Evolutionary conservation across 140 eudicot species (phyloP), one percentile per base, ranked within the genome.

Genomic region (Ambrosia hybrid): DNA sequence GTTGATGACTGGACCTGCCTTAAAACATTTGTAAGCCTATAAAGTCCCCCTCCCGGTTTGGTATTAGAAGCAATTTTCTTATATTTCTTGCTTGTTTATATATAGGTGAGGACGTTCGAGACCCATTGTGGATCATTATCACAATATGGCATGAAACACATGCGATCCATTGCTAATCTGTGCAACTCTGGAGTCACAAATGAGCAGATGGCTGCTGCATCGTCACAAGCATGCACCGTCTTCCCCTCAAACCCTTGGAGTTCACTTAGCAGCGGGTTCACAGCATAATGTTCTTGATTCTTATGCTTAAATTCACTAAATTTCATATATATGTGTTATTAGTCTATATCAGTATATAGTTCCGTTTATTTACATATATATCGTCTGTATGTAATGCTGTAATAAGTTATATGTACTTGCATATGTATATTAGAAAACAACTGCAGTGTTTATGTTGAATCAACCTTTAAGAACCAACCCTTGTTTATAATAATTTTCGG

Each of bases 1-100:
- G 93, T 85, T 70, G 96, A 93, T 75, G 97, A 93, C 81, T 93
- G 98, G 97, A 51, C 72, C 56, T 87, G 98, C 81, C 90, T 92
- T 41, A 89, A 87, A 73, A 75, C 89, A 43, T 58, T 81, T 82
- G 98, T 92, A 87, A 74, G 57, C 13, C 65, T n/a, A 9, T 10
- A 10, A 67, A 13, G 0, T 21, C 4, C 26, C 4, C 2, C 34
- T 57, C 3, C 36, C 2, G 11, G 11, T 2, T 17, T 21, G 9
- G 12, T 57, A 21, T 17, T 9, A 3, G 34, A 57, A 6, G 12
- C 7, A 57, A 17, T 21, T 13, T 41, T 8, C 12, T 17, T 21
- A 14, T 9, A 45, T 12, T 45, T 60, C 33, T 51, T 41, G 3
- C 16, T 5, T 2, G 60, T 36, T 39, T 75, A 26, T 56, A 6